These are phyloP conservation scores for Rhododendron vialii DNA, from an alignment of 148 eudicot genomes.

Conservation along the genomic window DNA sequence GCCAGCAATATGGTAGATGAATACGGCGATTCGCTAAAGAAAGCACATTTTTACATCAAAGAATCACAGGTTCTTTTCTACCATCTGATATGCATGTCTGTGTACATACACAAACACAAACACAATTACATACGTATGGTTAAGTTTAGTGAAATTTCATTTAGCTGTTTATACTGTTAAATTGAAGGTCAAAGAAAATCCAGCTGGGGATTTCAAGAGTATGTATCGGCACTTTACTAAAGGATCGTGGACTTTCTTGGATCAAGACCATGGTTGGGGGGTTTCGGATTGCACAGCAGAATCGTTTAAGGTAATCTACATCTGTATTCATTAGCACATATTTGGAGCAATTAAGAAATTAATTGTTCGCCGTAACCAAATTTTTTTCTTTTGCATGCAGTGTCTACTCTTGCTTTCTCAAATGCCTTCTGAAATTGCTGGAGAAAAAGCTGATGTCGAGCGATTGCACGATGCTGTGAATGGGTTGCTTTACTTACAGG, in stretches of 20 bases:
- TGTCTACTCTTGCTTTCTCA: conserved; percentile 36
- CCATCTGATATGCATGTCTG: not conserved
- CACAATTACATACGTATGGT: too few relatives aligned
- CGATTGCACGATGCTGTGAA: conserved; percentile 35
- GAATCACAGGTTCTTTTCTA: conserved; percentile 35
- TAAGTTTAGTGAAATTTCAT: too few relatives aligned
- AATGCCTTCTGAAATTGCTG: conserved; percentile 36
- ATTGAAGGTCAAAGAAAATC: conserved; percentile 36
- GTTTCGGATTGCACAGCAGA: conserved; percentile 44
- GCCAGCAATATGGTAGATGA: conserved; percentile 44
- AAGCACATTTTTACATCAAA: conserved; percentile 42
- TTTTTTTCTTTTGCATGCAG: conserved; percentile 8
- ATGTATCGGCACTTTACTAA: conserved; percentile 44
- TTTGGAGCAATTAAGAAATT: not conserved
- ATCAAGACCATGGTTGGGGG: conserved; percentile 46
- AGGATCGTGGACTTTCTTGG: conserved; percentile 53
- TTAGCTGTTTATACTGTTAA: not conserved
- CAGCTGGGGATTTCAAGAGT: conserved; percentile 24
- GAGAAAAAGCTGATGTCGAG: conserved; percentile 28
- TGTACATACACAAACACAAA: not conserved
- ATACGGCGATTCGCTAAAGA: conserved; percentile 41
- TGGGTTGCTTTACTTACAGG: conserved; percentile 34
- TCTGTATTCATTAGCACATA: not conserved
- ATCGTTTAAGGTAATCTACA: conserved; percentile 27
- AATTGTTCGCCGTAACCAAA: not conserved